Conservation (phyloP, 495 filamentous ascomycete genomes). For the Niebla homalea region DNA sequence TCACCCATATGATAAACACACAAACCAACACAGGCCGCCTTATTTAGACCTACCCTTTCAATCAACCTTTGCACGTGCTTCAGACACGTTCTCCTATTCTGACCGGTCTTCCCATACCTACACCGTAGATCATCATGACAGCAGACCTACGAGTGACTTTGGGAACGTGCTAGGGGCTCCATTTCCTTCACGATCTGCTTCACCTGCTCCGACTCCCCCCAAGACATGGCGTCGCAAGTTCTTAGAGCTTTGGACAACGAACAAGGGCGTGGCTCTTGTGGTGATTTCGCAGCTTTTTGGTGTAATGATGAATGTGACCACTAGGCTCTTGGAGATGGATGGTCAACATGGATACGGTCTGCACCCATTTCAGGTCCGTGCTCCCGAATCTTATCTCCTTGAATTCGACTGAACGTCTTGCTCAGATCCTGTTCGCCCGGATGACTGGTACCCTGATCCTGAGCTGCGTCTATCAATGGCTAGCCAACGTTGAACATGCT, state of each 20-base stretch:
- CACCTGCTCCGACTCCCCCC: slow-evolving; percentile 13
- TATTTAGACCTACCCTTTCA: slow-evolving; percentile 8
- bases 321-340: slow-evolving; percentile 62
- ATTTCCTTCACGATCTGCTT: slow-evolving; percentile 7
- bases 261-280: slow-evolving; percentile 65
- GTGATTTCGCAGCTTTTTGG: slow-evolving; percentile 71
- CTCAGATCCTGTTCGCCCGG: slow-evolving; percentile 63
- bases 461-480: slow-evolving; percentile 64
- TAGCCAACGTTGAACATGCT: slow-evolving; percentile 47
- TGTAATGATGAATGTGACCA: slow-evolving; percentile 75
- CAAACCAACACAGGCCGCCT: no score
- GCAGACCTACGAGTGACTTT: background rate
- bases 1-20: no score
- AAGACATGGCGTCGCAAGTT: slow-evolving; percentile 15
- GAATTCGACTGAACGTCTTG: background rate
- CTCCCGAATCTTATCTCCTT: background rate
- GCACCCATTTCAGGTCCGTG: slow-evolving; percentile 70
- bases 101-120: slow-evolving; percentile 9
- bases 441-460: slow-evolving; percentile 65
- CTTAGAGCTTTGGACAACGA: slow-evolving; percentile 34
- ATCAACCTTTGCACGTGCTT: slow-evolving; percentile 8
- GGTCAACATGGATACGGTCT: slow-evolving; percentile 50
- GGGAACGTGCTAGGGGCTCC: background rate
- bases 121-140: slow-evolving; percentile 9
- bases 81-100: slow-evolving; percentile 7